Evolutionary conservation across 164 flowering plant genomes (phyloP).

Genomic region (Kalanchoe fedtschenkoi): DNA sequence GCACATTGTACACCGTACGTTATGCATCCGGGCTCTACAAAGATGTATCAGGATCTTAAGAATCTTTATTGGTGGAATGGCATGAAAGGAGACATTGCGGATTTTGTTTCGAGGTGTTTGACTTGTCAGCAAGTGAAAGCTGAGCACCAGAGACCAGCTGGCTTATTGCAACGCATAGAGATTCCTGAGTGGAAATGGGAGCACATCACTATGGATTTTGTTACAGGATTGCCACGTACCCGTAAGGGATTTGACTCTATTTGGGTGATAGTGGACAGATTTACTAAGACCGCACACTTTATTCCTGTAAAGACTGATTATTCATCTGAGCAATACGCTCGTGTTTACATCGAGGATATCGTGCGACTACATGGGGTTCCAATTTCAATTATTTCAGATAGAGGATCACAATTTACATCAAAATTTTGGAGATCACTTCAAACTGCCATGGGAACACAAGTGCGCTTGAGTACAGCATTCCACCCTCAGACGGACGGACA

Average conservation of each 20-base stretch:
- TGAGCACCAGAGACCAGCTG: background rate
- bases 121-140: conserved; percentile 6
- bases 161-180: background rate
- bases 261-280: background rate
- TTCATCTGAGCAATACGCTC: background rate
- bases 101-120: conserved; percentile 4
- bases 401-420: background rate
- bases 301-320: background rate
- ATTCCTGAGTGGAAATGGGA: background rate
- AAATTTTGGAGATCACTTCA: background rate
- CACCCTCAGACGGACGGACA: conserved; percentile 1
- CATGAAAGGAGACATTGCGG: background rate
- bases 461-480: background rate
- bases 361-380: background rate
- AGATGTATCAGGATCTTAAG: background rate
- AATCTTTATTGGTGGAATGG: conserved; percentile 5
- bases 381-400: too few species aligned
- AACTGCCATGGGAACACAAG: background rate
- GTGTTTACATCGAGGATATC: background rate
- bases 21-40: background rate
- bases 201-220: background rate
- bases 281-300: background rate
- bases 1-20: background rate
- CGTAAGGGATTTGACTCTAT: background rate
- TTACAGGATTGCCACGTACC: background rate